Evolutionary conservation across 116 monocot genomes (phyloP).

Genomic region (Cymodocea nodosa): DNA sequence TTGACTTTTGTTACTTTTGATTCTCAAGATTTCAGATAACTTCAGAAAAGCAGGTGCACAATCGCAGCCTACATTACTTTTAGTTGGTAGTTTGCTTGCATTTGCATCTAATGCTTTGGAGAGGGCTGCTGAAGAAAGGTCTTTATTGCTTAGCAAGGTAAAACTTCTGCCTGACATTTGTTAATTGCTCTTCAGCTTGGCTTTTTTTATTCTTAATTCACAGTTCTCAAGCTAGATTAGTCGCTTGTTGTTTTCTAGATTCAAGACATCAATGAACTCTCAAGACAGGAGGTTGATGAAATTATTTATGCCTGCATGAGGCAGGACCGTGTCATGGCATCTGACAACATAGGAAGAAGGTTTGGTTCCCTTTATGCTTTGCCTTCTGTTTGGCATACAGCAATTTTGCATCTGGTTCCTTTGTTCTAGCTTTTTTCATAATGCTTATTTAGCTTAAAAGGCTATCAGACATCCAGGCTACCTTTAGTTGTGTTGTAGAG

Average conservation of each 20-base stretch:
- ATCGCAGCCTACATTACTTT: slow-evolving; percentile 50
- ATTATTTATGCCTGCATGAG: slow-evolving; percentile 54
- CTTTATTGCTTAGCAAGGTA: slow-evolving; percentile 80
- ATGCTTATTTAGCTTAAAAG: no score
- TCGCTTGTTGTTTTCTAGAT: slow-evolving; percentile 30
- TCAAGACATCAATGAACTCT: slow-evolving; percentile 85
- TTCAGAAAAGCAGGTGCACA: slow-evolving; percentile 10
- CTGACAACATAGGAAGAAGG: slow-evolving; percentile 80
- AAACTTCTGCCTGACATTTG: neutral
- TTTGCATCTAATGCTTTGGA: slow-evolving; percentile 46
- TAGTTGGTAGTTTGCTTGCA: slow-evolving; percentile 49
- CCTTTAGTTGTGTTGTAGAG: no score
- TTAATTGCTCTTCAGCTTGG: neutral
- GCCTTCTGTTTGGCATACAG: neutral
- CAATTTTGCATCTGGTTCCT: no score
- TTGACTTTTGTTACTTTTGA: neutral
- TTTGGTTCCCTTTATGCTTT: slow-evolving; percentile 2
- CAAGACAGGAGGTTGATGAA: slow-evolving; percentile 97
- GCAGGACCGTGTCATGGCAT: slow-evolving; percentile 40
- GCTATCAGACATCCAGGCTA: no score
- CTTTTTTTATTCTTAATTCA: neutral
- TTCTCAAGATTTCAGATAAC: slow-evolving; percentile 30
- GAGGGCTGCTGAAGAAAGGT: slow-evolving; percentile 71
- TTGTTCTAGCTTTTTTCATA: no score
- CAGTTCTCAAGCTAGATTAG: neutral